Base-by-base conservation (phyloP, 2,329 filamentous ascomycete genomes). In the Xylariaceae sp. region DNA sequence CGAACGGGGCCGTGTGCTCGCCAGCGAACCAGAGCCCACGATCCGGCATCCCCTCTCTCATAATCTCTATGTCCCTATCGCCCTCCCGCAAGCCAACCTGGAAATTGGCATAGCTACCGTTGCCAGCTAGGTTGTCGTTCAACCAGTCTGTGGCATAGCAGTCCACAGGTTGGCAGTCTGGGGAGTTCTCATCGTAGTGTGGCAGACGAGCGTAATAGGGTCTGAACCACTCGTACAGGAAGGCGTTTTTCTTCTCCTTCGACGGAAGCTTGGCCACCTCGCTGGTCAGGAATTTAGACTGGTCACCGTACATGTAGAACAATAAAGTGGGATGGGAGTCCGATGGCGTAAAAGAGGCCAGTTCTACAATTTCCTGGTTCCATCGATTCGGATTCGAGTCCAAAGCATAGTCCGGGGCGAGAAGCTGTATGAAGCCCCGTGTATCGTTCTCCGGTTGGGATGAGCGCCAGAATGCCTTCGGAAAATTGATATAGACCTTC, bases 1-100 rank as follows among this genome's bases (percentile, higher is more conserved):
- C 87, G 76, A 96, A 96, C 4, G 93, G 92, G 52, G 91, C 88
- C 19, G 92, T 96, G 75, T 96, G 92, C 75, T 96, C 92, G 0
- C 92, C 92, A 0, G 92, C 92, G 63, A 96, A 80, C 92, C 92
- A 96, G 7, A 96, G 70, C 0, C 90, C 87, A 19, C 85, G 77
- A 11, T 85, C 85, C 1, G 87, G 87, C 63, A 89, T 65, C 0
- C 88, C 87, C 36, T 82, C 75, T 2, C 86, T 77, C 74, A 91
- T 83, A 3, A 72, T 74, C 45, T 88, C 82, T 44, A 96, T 85
- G 70, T 96, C 90, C 55, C 80, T 77, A 65, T 93, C 90, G 1
- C 87, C 91, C 5, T 85, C 78, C 63, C 85, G 78, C 43, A 94
- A 70, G 0, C 91, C 92, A 14, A 89, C 80, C 67, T 92, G 92